phyloP scores from a whole-genome alignment of 2,329 filamentous ascomycete genomes.

The Akanthomyces uredinophilus region DNA sequence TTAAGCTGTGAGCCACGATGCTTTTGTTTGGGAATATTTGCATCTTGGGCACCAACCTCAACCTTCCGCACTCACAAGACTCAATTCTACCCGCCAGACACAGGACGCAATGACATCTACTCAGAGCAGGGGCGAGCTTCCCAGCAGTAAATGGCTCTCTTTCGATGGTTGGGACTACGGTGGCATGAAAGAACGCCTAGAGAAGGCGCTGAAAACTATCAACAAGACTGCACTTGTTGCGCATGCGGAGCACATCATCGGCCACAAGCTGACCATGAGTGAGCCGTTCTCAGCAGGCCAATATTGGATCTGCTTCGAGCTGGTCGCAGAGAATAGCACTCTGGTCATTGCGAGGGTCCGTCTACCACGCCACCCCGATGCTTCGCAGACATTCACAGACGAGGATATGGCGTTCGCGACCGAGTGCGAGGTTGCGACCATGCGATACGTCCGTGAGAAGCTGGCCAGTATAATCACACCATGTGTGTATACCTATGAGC shows the following conservation, averaged over 20 bases:
- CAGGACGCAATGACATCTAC: too few species aligned
- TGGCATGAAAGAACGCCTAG: constrained; percentile 21
- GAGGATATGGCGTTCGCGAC: constrained; percentile 17
- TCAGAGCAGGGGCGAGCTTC: too few species aligned
- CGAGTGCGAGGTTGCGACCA: constrained; percentile 20
- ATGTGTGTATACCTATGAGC: constrained; percentile 20
- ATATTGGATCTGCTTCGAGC: constrained; percentile 24
- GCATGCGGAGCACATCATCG: constrained; percentile 21
- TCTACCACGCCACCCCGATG: constrained; percentile 22
- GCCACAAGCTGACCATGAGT: constrained; percentile 24
- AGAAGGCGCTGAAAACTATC: constrained; percentile 14
- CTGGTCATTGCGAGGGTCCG: constrained; percentile 23
- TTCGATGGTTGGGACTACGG: constrained; percentile 22
- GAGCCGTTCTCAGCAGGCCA: constrained; percentile 26
- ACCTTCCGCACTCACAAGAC: too few species aligned
- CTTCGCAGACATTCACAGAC: too few species aligned
- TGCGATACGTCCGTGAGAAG: constrained; percentile 18
- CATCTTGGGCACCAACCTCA: too few species aligned
- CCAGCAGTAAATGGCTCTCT: constrained; percentile 15
- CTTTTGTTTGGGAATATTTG: too few species aligned
- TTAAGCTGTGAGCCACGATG: too few species aligned
- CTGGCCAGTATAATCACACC: constrained; percentile 16
- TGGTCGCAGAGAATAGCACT: constrained; percentile 20
- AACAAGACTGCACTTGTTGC: constrained; percentile 18
- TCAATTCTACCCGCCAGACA: too few species aligned